A percentile compares a stretch with the other conserved stretches of the same genome.
These are phyloP conservation scores for Boletus sp. DNA, from an alignment of 768 basidiomycete species.

Conservation along the genomic window DNA sequence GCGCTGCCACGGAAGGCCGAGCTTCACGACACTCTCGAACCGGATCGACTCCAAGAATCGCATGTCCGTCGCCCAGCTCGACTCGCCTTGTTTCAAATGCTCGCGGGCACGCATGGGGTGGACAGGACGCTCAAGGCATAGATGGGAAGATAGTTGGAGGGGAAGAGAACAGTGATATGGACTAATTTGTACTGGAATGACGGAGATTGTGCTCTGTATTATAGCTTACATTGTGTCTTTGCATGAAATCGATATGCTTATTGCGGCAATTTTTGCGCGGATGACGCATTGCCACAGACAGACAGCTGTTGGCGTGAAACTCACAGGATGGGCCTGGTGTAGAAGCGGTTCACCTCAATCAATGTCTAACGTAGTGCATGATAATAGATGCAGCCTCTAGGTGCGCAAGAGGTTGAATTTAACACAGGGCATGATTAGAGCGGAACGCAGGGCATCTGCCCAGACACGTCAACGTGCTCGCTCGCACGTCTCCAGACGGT, in stretches of 20 bases:
- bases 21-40: conserved; percentile 21
- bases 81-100: conserved; percentile 4
- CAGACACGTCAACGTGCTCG: conserved; percentile 53
- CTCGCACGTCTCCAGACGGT: conserved; percentile 50
- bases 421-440: not conserved
- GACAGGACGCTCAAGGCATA: conserved; percentile 17
- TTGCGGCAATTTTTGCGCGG: not conserved
- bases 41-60: conserved; percentile 17
- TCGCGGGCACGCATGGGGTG: conserved; percentile 19
- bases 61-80: conserved; percentile 16
- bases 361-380: not conserved
- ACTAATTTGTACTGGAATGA: conserved; percentile 8
- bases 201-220: conserved; percentile 9
- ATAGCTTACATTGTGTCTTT: conserved; percentile 3
- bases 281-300: no score
- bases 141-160: conserved; percentile 19
- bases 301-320: no score
- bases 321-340: no score
- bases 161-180: conserved; percentile 11
- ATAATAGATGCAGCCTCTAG: conserved; percentile 11
- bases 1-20: conserved; percentile 20
- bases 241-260: not conserved
- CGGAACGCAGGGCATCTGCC: conserved; percentile 40
- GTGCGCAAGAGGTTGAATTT: not conserved
- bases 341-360: no score